Evolutionary conservation across 2,329 filamentous ascomycete genomes (phyloP), one percentile per base, ranked within the genome.

Genomic region (Fusarium sp.): DNA sequence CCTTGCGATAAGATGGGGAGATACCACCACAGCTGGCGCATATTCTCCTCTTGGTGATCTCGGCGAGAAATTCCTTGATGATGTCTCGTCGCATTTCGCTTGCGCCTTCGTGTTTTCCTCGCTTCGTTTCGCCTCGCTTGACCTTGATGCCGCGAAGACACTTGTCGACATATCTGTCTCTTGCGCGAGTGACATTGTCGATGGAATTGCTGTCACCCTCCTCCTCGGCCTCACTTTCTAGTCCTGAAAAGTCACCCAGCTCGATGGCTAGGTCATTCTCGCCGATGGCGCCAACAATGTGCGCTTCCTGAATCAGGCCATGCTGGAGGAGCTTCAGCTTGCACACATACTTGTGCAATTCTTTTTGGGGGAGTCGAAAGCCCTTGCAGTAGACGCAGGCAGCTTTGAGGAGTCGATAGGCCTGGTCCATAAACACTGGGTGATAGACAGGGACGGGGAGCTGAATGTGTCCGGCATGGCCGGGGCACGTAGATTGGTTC

Each of bases 401-500:
- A 64, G 94, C 93, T 77, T 95, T 92, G 22, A 99, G 88, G 54
- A 99, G 87, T 52, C 94, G 92, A 73, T 97, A 90, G 62, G 95
- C 90, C 82, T 98, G 95, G 81, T 98, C 95, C 87, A 99, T 93
- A 80, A 98, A 98, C 2, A 95, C 93, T n/a, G 96, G 94, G 83
- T 99, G 96, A 82, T 98, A 99, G 62, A 98, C 94, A 56, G 94
- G 94, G 14, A 95, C 93, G 16, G 97, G 95, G 14, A 99, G 91
- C 78, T 98, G 95, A 82, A 99, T 97, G 81, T 99, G 97, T 63
- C 97, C 97, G 69, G 93, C 90, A 85, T 99, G 97, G 67, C 97
- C 97, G 8, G 96, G 95, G 82, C 97, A 99, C 78, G 90, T 90
- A 80, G 92, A 89, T 71, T 92, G 92, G 80, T 92, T 93, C 76